These are phyloP conservation scores for Prosopis cineraria DNA, from an alignment of 306 rosid genomes.

Conservation along the genomic window DNA sequence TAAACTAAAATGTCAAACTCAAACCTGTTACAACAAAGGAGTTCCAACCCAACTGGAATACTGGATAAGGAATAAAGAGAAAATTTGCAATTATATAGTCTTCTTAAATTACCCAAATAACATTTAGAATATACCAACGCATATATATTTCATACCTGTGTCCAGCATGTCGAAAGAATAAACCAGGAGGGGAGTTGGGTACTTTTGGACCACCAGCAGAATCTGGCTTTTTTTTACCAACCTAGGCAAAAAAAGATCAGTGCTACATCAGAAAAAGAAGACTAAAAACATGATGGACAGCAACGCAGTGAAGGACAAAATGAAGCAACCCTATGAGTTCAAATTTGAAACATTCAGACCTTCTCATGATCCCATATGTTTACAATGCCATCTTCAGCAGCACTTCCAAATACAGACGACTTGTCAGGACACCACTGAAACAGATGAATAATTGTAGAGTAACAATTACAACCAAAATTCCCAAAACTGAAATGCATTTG, in stretches of 20 bases:
- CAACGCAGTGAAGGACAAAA: not conserved
- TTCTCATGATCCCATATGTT: slow-evolving; percentile 93
- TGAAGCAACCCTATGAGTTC: slow-evolving; percentile 15
- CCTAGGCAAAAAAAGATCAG: slow-evolving; percentile 38
- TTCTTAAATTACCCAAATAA: slow-evolving; percentile 19
- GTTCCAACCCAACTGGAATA: slow-evolving; percentile 4
- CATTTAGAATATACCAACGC: not conserved
- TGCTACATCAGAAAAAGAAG: not conserved
- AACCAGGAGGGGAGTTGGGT: slow-evolving; percentile 41
- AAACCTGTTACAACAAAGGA: slow-evolving; percentile 11
- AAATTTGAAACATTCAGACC: slow-evolving; percentile 42
- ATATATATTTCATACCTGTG: slow-evolving; percentile 37
- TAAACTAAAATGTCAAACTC: not conserved
- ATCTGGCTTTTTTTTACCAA: slow-evolving; percentile 44
- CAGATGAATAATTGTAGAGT: slow-evolving; percentile 31
- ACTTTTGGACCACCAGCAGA: slow-evolving; percentile 40
- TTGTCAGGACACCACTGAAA: slow-evolving; percentile 93
- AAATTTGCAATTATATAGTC: slow-evolving; percentile 1
- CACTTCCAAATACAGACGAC: slow-evolving; percentile 91
- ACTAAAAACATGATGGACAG: slow-evolving; percentile 12
- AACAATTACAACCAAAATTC: slow-evolving; percentile 20
- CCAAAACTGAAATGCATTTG: not conserved
- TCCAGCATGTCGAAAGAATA: slow-evolving; percentile 61
- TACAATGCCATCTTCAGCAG: slow-evolving; percentile 92
- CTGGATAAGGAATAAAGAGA: slow-evolving; percentile 16